Percentiles rank a stretch among this genome's conserved stretches.
phyloP scores from a whole-genome alignment of 148 eudicot species.

The Mesembryanthemum crystallinum region DNA sequence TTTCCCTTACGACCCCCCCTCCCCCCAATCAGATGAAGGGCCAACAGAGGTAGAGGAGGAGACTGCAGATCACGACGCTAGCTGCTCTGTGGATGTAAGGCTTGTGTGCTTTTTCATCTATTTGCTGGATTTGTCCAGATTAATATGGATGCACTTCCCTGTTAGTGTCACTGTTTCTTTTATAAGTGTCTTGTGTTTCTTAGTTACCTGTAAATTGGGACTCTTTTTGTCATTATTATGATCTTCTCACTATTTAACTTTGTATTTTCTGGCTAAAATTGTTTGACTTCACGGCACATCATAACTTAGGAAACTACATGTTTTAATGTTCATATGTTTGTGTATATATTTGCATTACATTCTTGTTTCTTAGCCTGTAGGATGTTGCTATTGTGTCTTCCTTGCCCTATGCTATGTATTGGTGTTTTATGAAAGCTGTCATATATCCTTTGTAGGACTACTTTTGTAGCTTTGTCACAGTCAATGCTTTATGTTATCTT shows the following conservation, averaged over 20 bases:
- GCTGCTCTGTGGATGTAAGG: conserved; percentile 38
- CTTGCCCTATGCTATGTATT: not conserved
- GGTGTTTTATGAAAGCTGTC: not conserved
- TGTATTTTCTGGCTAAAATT: not conserved
- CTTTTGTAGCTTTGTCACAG: not conserved
- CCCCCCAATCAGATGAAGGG: conserved; percentile 25
- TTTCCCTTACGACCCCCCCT: not conserved
- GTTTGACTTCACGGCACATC: not conserved
- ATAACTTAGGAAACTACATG: not conserved
- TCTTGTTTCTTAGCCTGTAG: no score
- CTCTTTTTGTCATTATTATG: not conserved
- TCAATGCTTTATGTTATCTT: not conserved
- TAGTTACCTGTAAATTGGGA: not conserved
- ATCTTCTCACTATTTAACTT: not conserved
- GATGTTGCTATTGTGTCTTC: not conserved
- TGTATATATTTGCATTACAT: not conserved
- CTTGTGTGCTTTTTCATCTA: conserved; percentile 3
- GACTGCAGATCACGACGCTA: conserved; percentile 20
- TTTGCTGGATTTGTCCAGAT: not conserved
- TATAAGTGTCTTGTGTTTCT: not conserved
- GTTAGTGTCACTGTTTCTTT: not conserved
- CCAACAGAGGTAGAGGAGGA: conserved; percentile 31
- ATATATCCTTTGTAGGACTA: not conserved
- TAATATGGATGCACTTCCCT: not conserved
- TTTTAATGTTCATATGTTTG: not conserved